These are phyloP conservation scores for Zoysia japonica DNA, from an alignment of 176 grass and related monocot species.

Conservation along the genomic window DNA sequence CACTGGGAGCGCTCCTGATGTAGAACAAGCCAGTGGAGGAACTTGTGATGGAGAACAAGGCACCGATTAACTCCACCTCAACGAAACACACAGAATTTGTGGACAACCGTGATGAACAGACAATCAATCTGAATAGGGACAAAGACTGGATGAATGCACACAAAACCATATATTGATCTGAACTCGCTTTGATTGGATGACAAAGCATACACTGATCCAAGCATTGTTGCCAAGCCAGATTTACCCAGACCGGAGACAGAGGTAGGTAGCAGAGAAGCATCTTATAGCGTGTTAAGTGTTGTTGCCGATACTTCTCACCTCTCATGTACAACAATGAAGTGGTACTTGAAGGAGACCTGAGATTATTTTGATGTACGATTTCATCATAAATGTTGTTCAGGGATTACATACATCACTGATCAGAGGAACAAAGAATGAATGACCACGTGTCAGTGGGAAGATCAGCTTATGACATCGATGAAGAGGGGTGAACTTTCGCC, in stretches of 20 bases:
- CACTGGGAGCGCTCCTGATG: too few relatives aligned
- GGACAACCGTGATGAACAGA: too few relatives aligned
- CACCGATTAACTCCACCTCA: too few relatives aligned
- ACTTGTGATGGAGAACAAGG: too few relatives aligned
- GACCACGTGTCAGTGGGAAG: constrained; percentile 19
- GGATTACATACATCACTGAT: constrained; percentile 36
- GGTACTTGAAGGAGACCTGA: background rate
- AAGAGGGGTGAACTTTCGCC: constrained; percentile 11
- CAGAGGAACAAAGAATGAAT: constrained; percentile 39
- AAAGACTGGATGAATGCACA: too few relatives aligned
- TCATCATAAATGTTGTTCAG: constrained; percentile 22
- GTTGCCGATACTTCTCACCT: background rate
- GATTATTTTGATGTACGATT: constrained; percentile 19
- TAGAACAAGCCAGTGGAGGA: too few relatives aligned
- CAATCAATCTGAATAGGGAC: too few relatives aligned
- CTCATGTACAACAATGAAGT: constrained; percentile 1
- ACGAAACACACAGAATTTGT: too few relatives aligned
- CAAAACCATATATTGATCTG: too few relatives aligned
- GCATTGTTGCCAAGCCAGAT: background rate
- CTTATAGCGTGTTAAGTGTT: too few relatives aligned
- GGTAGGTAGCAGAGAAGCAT: background rate
- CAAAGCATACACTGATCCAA: too few relatives aligned
- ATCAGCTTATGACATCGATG: constrained; percentile 36
- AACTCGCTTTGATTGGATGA: background rate
- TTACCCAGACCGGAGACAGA: background rate